phyloP scores from a whole-genome alignment of 2,329 filamentous ascomycete genomes.

The Ceratocystis lukuohia region DNA sequence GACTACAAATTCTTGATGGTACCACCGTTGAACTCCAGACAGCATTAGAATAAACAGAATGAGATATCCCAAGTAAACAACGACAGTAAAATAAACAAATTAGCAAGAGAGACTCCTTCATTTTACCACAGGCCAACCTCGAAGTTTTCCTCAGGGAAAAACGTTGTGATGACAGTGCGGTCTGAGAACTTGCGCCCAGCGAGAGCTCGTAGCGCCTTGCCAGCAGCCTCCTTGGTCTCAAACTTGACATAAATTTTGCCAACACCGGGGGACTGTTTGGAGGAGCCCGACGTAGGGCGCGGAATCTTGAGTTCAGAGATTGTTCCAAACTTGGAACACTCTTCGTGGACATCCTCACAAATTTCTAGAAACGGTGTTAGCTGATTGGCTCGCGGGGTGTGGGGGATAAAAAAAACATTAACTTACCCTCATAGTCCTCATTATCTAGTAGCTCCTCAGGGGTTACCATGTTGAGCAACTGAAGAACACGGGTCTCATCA shows the following conservation, averaged over 20 bases:
- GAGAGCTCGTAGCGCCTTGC: slow-evolving; percentile 74
- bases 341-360: slow-evolving; percentile 81
- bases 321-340: slow-evolving; percentile 80
- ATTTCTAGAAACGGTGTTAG: slow-evolving; percentile 58
- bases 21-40: slow-evolving; percentile 15
- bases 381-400: not conserved
- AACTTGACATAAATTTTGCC: slow-evolving; percentile 98
- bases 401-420: not conserved
- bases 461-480: slow-evolving; percentile 97
- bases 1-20: slow-evolving; percentile 1
- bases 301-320: slow-evolving; percentile 88
- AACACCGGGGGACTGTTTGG: slow-evolving; percentile 72
- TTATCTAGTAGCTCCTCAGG: slow-evolving; percentile 85
- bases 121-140: slow-evolving; percentile 76
- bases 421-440: slow-evolving; percentile 84
- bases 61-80: slow-evolving; percentile 2
- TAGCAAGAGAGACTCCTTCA: not conserved
- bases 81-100: not conserved
- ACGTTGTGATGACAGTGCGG: slow-evolving; percentile 89
- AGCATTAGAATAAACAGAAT: slow-evolving; percentile 9
- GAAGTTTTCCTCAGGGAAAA: slow-evolving; percentile 96
- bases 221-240: slow-evolving; percentile 60
- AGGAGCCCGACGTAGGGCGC: slow-evolving; percentile 67
- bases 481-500: slow-evolving; percentile 72
- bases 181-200: slow-evolving; percentile 94